Evolutionary conservation across 495 filamentous ascomycete genomes (phyloP).

Genomic region (Podospora bellae-mahoneyi): DNA sequence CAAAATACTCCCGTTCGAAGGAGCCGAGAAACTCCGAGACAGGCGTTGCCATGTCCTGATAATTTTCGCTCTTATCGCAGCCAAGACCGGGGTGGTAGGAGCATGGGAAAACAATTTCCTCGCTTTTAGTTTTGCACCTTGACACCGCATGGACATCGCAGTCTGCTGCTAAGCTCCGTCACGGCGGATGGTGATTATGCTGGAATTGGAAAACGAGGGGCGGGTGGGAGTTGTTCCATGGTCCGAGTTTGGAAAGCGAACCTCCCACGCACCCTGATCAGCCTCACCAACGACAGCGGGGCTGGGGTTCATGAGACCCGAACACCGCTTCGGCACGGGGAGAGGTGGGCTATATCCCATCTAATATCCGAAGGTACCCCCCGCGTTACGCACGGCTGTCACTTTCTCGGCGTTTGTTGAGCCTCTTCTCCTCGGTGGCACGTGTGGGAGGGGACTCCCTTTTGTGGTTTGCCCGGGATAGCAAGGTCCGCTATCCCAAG

Average conservation of each 20-base stretch:
- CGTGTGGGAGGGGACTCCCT: background rate
- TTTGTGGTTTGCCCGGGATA: background rate
- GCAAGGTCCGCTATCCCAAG: background rate
- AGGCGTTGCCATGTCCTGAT: background rate
- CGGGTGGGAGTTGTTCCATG: slow-evolving; percentile 1
- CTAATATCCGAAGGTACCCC: background rate
- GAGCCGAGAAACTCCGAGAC: slow-evolving; percentile 10
- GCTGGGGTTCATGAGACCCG: background rate
- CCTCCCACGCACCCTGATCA: slow-evolving; percentile 9
- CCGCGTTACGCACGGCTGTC: background rate
- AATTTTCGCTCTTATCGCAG: background rate
- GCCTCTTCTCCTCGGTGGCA: background rate
- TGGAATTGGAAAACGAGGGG: background rate
- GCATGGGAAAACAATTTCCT: background rate
- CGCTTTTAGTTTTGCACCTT: background rate
- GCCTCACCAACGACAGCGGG: background rate
- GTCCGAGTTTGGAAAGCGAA: background rate
- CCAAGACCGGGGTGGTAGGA: background rate
- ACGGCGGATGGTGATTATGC: too few species aligned
- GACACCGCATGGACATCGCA: background rate
- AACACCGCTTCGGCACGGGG: background rate
- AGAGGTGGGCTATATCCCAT: background rate
- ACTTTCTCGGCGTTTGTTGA: background rate
- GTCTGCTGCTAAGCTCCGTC: background rate
- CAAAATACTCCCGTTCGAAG: slow-evolving; percentile 4